Evolutionary conservation across 2,329 filamentous ascomycete genomes (phyloP).

Genomic region (Aspergillus hortae): DNA sequence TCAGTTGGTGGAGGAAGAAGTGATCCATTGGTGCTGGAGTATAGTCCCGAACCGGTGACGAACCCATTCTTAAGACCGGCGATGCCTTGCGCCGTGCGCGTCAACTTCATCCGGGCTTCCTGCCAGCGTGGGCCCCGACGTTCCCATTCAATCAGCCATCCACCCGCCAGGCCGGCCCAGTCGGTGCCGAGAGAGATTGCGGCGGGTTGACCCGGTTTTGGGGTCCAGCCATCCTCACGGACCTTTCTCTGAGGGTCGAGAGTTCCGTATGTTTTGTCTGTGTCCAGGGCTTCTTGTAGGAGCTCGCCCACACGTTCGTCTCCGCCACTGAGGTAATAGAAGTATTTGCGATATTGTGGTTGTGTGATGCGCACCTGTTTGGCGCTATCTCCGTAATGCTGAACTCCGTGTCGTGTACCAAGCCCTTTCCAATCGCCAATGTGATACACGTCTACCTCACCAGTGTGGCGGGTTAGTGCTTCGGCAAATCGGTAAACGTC

Average conservation of each 20-base stretch:
- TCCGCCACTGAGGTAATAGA: slow-evolving; percentile 55
- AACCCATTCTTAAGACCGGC: slow-evolving; percentile 57
- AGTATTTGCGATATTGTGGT: slow-evolving; percentile 55
- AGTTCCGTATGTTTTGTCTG: slow-evolving; percentile 50
- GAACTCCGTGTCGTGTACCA: slow-evolving; percentile 60
- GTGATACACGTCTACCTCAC: slow-evolving; percentile 63
- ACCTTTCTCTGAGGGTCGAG: slow-evolving; percentile 60
- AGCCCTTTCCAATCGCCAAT: slow-evolving; percentile 56
- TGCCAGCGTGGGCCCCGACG: slow-evolving; percentile 53
- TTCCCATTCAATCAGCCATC: slow-evolving; percentile 61
- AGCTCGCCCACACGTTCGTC: slow-evolving; percentile 57
- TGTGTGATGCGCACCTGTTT: slow-evolving; percentile 62
- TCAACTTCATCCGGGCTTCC: slow-evolving; percentile 51
- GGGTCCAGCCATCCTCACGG: slow-evolving; percentile 50
- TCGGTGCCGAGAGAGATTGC: slow-evolving; percentile 57
- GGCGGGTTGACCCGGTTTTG: slow-evolving; percentile 41
- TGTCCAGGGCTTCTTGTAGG: slow-evolving; percentile 50
- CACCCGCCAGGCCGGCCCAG: slow-evolving; percentile 55
- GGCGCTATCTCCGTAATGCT: slow-evolving; percentile 59
- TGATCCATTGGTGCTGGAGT: slow-evolving; percentile 49
- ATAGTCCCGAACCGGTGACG: slow-evolving; percentile 54
- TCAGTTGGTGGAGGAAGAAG: slow-evolving; percentile 53
- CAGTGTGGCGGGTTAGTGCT: slow-evolving; percentile 55
- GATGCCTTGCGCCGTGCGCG: slow-evolving; percentile 49
- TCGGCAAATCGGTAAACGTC: slow-evolving; percentile 60